Evolutionary conservation across 1,139 yeast species (phyloP), one percentile per base, ranked within the genome.

Genomic region (Scheffersomyces quercinus): DNA sequence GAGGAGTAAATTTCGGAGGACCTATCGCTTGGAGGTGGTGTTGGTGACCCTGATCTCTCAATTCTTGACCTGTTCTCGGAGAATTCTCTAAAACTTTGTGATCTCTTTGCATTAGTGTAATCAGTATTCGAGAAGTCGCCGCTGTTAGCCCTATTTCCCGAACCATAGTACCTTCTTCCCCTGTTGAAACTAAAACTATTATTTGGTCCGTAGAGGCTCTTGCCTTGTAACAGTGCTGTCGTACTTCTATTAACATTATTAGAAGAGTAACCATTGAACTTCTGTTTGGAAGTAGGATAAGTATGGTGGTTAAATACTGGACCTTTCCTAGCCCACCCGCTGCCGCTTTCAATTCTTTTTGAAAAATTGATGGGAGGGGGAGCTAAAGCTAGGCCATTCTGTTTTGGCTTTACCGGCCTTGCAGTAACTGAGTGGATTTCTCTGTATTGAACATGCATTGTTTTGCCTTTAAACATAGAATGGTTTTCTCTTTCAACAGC

Each of bases 401-500:
- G 32, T 40, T 48, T 45, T 39, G 48, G 47, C 15, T 40, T 20
- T 5, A 35, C 24, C 8, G 39, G 37, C 43, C 46, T 40, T 47
- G 47, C 14, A 38, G 43, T 37, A 37, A 39, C 56, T 42, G 65
- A 30, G 50, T 80, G 80, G 49, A 80, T 65, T 60, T 86, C 95
- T 47, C 87, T 77, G 58, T 85, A 88, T 62, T 86, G 95, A 36
- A 88, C 96, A 64, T 86, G 93, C 73, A 88, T 85, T 4, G 93
- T 85, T 61, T 79, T 83, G 42, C 80, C 82, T 55, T 80, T 68
- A 55, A 88, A 81, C 64, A 83, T 77, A 1, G 95, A 76, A 64
- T 88, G 96, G 57, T 88, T 88, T 59, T 88, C 95, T 45, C 82
- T 74, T 58, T 85, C 93, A 42, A 87, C 87, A 1, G 96, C 93